Percentiles rank a stretch among this genome's conserved stretches.
Conservation (phyloP, 345 rosid species). For the Eucalyptus viminalis region DNA sequence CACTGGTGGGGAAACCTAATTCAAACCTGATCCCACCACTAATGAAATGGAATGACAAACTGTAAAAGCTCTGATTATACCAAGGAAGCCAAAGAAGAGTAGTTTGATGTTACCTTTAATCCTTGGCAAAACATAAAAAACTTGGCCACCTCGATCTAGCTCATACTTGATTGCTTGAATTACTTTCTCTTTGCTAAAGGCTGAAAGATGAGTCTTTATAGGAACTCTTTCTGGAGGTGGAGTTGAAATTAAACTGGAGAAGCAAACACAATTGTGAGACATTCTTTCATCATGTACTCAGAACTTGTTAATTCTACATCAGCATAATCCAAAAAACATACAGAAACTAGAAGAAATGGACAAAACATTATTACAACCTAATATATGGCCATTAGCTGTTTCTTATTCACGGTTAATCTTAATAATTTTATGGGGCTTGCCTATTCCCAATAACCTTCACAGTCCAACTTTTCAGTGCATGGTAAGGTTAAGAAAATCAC, state of each 20-base stretch:
- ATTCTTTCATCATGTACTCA: not conserved
- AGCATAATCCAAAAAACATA: not conserved
- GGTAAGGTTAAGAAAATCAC: not conserved
- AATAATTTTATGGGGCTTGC: not conserved
- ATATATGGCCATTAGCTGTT: not conserved
- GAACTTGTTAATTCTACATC: not conserved
- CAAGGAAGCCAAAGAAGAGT: not conserved
- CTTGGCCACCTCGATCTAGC: constrained; percentile 87
- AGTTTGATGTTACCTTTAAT: constrained; percentile 55
- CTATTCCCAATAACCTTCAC: not conserved
- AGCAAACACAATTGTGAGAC: not conserved
- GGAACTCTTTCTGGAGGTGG: constrained; percentile 99
- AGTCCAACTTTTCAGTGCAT: not conserved
- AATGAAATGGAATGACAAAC: not conserved
- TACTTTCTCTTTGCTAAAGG: constrained; percentile 48
- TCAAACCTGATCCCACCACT: not conserved
- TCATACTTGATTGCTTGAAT: constrained; percentile 65
- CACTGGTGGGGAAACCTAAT: not conserved
- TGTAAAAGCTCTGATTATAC: not conserved
- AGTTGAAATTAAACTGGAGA: constrained; percentile 77
- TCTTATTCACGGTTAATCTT: not conserved
- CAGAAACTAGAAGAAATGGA: not conserved
- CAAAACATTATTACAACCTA: not conserved
- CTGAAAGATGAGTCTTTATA: constrained; percentile 76
- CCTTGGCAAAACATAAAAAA: constrained; percentile 90